Conservation (phyloP, 176 grass and related monocot genomes). For the Saccharum spontaneum region DNA sequence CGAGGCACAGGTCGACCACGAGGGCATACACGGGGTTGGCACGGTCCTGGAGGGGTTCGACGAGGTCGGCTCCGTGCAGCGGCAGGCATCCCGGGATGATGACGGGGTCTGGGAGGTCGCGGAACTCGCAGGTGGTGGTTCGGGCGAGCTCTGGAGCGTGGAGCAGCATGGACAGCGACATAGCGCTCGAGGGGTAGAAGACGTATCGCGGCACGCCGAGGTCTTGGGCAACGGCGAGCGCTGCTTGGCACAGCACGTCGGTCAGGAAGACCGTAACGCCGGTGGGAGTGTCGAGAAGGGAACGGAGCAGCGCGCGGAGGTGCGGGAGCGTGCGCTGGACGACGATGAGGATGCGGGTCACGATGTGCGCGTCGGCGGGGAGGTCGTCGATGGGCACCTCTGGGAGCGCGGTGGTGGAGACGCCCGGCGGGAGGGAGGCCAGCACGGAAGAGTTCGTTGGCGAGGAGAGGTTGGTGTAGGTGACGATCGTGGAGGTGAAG, state of each 20-base stretch:
- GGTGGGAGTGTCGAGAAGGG: background rate
- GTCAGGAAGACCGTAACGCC: slow-evolving; percentile 32
- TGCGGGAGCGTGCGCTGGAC: background rate
- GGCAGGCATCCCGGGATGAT: slow-evolving; percentile 42
- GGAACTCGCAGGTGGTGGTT: slow-evolving; percentile 31
- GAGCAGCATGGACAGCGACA: slow-evolving; percentile 16
- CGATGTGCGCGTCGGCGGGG: too few relatives aligned
- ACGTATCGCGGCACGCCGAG: slow-evolving; percentile 38
- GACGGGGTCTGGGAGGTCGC: slow-evolving; percentile 44
- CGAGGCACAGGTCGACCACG: background rate
- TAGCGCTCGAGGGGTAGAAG: slow-evolving; percentile 33
- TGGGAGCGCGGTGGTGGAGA: too few relatives aligned
- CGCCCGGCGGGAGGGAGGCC: too few relatives aligned
- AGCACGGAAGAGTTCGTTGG: too few relatives aligned
- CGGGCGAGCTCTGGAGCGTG: slow-evolving; percentile 16
- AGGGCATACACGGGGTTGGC: slow-evolving; percentile 4
- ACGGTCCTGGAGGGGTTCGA: slow-evolving; percentile 7
- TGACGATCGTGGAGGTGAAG: too few relatives aligned
- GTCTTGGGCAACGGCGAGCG: slow-evolving; percentile 30
- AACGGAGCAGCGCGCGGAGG: slow-evolving; percentile 4
- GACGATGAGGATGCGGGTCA: too few relatives aligned
- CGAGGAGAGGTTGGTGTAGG: too few relatives aligned
- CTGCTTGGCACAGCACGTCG: slow-evolving; percentile 33
- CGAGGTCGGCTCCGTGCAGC: slow-evolving; percentile 33
- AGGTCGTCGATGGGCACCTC: too few relatives aligned